A percentile compares a stretch with the other conserved stretches of the same genome.
phyloP scores from a whole-genome alignment of 2,329 filamentous ascomycete genomes.

The Colletotrichum sp. region DNA sequence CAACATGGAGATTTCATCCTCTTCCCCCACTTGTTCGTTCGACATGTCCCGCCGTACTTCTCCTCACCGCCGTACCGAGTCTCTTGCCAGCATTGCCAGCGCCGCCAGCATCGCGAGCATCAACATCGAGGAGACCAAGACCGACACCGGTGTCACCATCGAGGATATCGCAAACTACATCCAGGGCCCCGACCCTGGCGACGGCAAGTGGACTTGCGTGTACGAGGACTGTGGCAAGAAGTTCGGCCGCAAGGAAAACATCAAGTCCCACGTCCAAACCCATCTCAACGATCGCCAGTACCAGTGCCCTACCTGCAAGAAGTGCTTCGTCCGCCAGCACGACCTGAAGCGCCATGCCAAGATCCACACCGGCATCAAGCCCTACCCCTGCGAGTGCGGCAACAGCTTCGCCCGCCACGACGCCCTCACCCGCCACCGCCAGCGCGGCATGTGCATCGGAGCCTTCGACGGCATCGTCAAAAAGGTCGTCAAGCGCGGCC shows the following conservation, averaged over 20 bases:
- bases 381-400: slow-evolving; percentile 92
- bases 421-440: slow-evolving; percentile 90
- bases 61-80: slow-evolving; percentile 63
- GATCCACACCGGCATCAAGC: slow-evolving; percentile 95
- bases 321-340: slow-evolving; percentile 96
- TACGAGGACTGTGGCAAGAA: slow-evolving; percentile 82
- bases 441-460: slow-evolving; percentile 95
- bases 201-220: slow-evolving; percentile 81
- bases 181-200: slow-evolving; percentile 71
- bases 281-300: slow-evolving; percentile 97
- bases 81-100: slow-evolving; percentile 61
- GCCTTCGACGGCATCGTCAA: slow-evolving; percentile 81
- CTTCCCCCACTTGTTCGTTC: slow-evolving; percentile 26
- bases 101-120: slow-evolving; percentile 66
- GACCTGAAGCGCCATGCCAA: slow-evolving; percentile 97
- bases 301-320: slow-evolving; percentile 89
- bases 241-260: slow-evolving; percentile 98
- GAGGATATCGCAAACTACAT: slow-evolving; percentile 85
- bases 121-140: slow-evolving; percentile 69
- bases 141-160: slow-evolving; percentile 82
- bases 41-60: slow-evolving; percentile 33
- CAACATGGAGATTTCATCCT: slow-evolving; percentile 21
- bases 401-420: slow-evolving; percentile 96
- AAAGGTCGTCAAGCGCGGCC: slow-evolving; percentile 66
- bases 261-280: slow-evolving; percentile 97